Conservation (phyloP, 495 filamentous ascomycete genomes). For the Neurospora terricola region DNA sequence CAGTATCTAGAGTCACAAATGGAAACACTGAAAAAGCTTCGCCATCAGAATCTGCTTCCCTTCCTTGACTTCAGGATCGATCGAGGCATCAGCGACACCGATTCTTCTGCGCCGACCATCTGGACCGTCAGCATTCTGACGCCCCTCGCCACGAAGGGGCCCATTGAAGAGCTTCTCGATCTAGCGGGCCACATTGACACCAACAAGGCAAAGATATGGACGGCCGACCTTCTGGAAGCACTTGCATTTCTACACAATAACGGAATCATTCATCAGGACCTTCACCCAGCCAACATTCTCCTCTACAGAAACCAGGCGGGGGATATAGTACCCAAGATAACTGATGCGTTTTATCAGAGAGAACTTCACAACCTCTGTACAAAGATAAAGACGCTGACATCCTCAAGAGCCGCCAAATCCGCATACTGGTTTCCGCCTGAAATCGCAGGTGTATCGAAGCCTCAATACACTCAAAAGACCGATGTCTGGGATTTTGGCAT, state of each 20-base stretch:
- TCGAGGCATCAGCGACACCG: conserved; percentile 30
- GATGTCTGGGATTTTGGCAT: conserved; percentile 94
- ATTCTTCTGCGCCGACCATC: conserved; percentile 24
- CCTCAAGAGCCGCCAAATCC: conserved; percentile 54
- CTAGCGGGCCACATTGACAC: conserved; percentile 62
- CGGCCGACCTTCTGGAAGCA: conserved; percentile 80
- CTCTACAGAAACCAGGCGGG: conserved; percentile 49
- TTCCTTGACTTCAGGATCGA: conserved; percentile 75
- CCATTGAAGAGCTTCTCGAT: conserved; percentile 71
- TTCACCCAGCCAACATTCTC: conserved; percentile 69
- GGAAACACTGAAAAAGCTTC: conserved; percentile 59
- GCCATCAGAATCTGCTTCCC: conserved; percentile 66
- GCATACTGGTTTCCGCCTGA: conserved; percentile 81
- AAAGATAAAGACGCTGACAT: conserved; percentile 30
- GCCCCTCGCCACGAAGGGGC: conserved; percentile 70
- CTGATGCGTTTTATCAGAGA: conserved; percentile 59
- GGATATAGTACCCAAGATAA: conserved; percentile 54
- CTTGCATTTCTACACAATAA: conserved; percentile 77
- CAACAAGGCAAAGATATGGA: conserved; percentile 71
- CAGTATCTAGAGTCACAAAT: conserved; percentile 58
- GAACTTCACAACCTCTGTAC: conserved; percentile 49
- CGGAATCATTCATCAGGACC: conserved; percentile 68
- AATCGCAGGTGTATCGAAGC: conserved; percentile 47
- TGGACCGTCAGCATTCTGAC: conserved; percentile 81
- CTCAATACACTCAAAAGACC: conserved; percentile 62